Base-by-base conservation (phyloP, 345 rosid genomes). In the Conringia planisiliqua region DNA sequence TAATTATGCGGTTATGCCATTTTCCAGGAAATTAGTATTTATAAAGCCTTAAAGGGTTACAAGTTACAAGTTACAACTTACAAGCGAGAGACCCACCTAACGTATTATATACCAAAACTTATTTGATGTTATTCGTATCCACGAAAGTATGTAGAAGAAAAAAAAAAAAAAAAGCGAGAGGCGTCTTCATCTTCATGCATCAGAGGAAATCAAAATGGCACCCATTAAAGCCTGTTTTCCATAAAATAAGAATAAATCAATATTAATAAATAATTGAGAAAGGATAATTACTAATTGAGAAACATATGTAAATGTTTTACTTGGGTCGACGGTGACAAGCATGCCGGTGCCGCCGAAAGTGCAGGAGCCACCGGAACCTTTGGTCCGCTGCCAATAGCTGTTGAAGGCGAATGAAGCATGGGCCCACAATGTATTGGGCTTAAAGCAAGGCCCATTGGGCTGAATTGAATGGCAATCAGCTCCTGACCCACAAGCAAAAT, bases 311-410 rank as follows among this genome's bases (percentile, higher is more conserved):
- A 68, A 35, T 35, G 3, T 12, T 85, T 84, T 71, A 95, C 99
- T 95, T 66, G 97, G 99, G 78, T 92, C 97, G 39, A 92, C 83
- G 5, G 93, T 90, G 58, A 95, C 97, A 7, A 95, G 86, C 56
- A 95, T 90, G 76, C 97, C 97, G 1, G 89, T 89, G 69, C 99
- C 99, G 13, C 99, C 99, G 26, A 95, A 95, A 6, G 93, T 86
- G 78, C 99, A 95, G 0, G 88, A 80, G 18, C 97, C 92, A 7
- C 99, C 97, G 0, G 87, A 82, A 18, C 46, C 81, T 59, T 90
- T 90, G 51, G 91, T 86, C 74, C 85, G 90, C 76, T 94, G 99
- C 95, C 95, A 94, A 74, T 86, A 92, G 68, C 97, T 95, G 62
- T 95, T 95, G 71, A 92, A 95, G 3, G 99, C 97, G 40, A 75